phyloP scores from a whole-genome alignment of 78 protist species.

The Blattamonas nauphoetae region DNA sequence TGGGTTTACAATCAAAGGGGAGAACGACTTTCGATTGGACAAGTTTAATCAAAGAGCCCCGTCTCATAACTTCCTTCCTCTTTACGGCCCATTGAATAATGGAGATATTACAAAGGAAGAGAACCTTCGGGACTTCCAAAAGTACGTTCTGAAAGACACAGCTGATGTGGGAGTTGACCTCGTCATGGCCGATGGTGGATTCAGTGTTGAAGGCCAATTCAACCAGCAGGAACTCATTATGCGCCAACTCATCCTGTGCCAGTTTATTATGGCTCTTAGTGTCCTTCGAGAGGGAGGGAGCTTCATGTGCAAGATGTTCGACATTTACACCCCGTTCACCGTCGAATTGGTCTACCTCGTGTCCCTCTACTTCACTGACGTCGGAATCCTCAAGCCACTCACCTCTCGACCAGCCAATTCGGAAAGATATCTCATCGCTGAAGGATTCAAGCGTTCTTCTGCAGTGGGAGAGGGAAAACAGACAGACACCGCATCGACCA shows the following conservation, averaged over 20 bases:
- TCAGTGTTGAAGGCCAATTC: slow-evolving; percentile 47
- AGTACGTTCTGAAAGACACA: slow-evolving; percentile 26
- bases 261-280: slow-evolving; percentile 40
- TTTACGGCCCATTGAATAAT: slow-evolving; percentile 43
- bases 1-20: slow-evolving; percentile 60
- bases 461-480: background rate
- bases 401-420: slow-evolving; percentile 79
- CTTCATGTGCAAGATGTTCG: slow-evolving; percentile 78
- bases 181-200: slow-evolving; percentile 63
- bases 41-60: slow-evolving; percentile 46
- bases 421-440: slow-evolving; percentile 33
- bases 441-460: background rate
- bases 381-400: slow-evolving; percentile 65
- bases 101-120: slow-evolving; percentile 43
- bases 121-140: slow-evolving; percentile 45
- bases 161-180: slow-evolving; percentile 46
- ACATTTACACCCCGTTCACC: slow-evolving; percentile 61
- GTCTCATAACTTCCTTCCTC: slow-evolving; percentile 41
- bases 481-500: background rate
- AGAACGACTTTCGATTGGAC: slow-evolving; percentile 46
- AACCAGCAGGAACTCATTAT: slow-evolving; percentile 53
- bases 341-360: slow-evolving; percentile 52
- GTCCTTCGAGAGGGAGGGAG: slow-evolving; percentile 55
- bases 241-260: slow-evolving; percentile 60
- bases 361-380: slow-evolving; percentile 40